Base-by-base conservation (phyloP, 768 basidiomycete species). In the Brasilioporus rufonigricans region DNA sequence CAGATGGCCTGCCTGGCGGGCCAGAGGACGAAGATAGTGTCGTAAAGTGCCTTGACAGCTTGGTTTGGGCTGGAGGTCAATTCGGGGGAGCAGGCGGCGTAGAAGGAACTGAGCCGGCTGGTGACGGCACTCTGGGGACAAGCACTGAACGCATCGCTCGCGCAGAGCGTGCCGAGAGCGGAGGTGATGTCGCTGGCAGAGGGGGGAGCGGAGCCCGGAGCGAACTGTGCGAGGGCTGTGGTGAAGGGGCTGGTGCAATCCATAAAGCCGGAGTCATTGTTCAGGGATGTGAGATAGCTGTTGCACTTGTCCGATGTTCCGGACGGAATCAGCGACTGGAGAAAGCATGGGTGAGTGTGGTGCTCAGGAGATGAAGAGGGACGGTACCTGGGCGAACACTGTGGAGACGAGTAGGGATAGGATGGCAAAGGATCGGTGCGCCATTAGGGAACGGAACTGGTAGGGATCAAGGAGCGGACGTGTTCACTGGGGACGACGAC, bases 1-100 rank as follows among this genome's bases (percentile, higher is more conserved):
- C 95, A 98, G 29, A 91, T 66, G 26, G 93, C 86, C 7, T 68
- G 60, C 57, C 73, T 74, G 66, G 96, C 67, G 9, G 94, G 93
- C 12, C 67, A 57, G 43, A 95, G 59, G 55, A 78, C 59, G 75
- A 92, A 99, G 27, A 98, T 74, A 29, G 84, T 74, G 67, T 98
- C 95, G 74, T 98, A 99, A 2, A 81, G 71, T 26, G 71, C 62
- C 68, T 82, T 68, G 44, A 97, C 88, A 24, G 76, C 67, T 1
- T 43, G 1, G 58, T 79, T 80, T 44, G 73, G 65, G 45, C 52
- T 65, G 11, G 79, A 73, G 4, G 82, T 83, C 61, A 99, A 74
- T 74, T 98, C 96, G 19, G 65, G 53, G 1, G 74, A 53, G 78
- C 96, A 99, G 12, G 80, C 77, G 10, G 79, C 63, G 70, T 86